Percentiles rank a stretch among this genome's conserved stretches.
phyloP scores from a whole-genome alignment of 306 rosid genomes.

The Rosa multiflora region DNA sequence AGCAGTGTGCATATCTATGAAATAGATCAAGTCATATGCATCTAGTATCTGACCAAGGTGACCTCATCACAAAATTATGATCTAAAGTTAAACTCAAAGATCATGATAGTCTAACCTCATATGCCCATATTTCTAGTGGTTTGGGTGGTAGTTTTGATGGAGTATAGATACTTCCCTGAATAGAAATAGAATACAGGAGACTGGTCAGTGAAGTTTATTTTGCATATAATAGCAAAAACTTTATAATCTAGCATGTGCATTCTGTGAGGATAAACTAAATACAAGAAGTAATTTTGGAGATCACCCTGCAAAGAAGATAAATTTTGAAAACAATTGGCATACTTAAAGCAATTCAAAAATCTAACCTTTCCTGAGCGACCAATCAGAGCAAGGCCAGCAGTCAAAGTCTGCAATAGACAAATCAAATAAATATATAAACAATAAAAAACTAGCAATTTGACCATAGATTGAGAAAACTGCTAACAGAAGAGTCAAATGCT shows the following conservation, averaged over 20 bases:
- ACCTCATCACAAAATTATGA: not conserved
- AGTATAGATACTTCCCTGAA: conserved; percentile 70
- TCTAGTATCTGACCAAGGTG: not conserved
- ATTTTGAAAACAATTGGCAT: not conserved
- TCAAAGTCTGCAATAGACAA: conserved; percentile 68
- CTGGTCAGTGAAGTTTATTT: conserved; percentile 3
- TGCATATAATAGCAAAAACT: not conserved
- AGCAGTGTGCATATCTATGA: conserved; percentile 11
- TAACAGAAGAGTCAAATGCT: conserved; percentile 26
- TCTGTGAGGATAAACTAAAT: not conserved
- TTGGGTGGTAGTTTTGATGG: conserved; percentile 83
- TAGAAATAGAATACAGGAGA: conserved; percentile 13
- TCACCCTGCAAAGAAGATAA: not conserved
- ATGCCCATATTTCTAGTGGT: conserved; percentile 91
- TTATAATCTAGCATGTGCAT: not conserved
- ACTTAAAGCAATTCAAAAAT: conserved; percentile 16
- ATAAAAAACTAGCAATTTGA: not conserved
- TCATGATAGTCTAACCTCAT: conserved; percentile 58
- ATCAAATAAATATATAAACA: conserved; percentile 7
- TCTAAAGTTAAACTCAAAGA: not conserved
- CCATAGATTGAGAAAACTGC: conserved; percentile 14
- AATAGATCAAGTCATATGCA: not conserved
- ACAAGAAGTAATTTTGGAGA: not conserved
- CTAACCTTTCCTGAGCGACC: conserved; percentile 73
- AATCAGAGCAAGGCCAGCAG: conserved; percentile 76